A percentile compares a stretch with the other conserved stretches of the same genome.
phyloP scores from a whole-genome alignment of 805 yeast species.

The Metschnikowia lochheadii region DNA sequence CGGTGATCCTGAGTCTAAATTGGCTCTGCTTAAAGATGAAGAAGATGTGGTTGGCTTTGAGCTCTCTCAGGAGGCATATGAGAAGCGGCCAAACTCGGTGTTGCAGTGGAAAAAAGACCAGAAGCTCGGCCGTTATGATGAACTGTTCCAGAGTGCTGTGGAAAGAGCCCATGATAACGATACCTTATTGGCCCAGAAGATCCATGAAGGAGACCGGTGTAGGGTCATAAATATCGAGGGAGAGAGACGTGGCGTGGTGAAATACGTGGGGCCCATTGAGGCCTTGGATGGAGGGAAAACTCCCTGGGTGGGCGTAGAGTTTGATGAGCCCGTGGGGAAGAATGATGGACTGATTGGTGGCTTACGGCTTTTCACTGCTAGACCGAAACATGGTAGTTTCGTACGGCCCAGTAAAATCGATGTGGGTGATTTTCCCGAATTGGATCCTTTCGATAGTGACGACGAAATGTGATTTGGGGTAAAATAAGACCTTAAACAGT shows the following conservation, averaged over 20 bases:
- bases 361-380: slow-evolving; percentile 52
- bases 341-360: slow-evolving; percentile 77
- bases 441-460: slow-evolving; percentile 42
- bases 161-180: slow-evolving; percentile 4
- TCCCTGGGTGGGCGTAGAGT: slow-evolving; percentile 79
- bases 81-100: slow-evolving; percentile 56
- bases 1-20: slow-evolving; percentile 47
- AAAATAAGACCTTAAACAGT: background rate
- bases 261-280: slow-evolving; percentile 64
- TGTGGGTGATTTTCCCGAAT: slow-evolving; percentile 62
- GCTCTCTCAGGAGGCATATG: slow-evolving; percentile 60
- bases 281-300: slow-evolving; percentile 49
- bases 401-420: slow-evolving; percentile 66
- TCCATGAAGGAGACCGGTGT: slow-evolving; percentile 54
- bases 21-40: slow-evolving; percentile 34
- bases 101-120: slow-evolving; percentile 71
- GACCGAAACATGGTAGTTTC: slow-evolving; percentile 67
- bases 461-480: slow-evolving; percentile 18
- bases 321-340: slow-evolving; percentile 84
- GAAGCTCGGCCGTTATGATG: slow-evolving; percentile 66
- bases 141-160: slow-evolving; percentile 29
- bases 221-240: slow-evolving; percentile 41
- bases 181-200: slow-evolving; percentile 13
- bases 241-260: slow-evolving; percentile 66
- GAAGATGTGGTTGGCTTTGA: slow-evolving; percentile 34